phyloP scores from a whole-genome alignment of 192 early-diverging fungal species.

The Mortierella claussenii region DNA sequence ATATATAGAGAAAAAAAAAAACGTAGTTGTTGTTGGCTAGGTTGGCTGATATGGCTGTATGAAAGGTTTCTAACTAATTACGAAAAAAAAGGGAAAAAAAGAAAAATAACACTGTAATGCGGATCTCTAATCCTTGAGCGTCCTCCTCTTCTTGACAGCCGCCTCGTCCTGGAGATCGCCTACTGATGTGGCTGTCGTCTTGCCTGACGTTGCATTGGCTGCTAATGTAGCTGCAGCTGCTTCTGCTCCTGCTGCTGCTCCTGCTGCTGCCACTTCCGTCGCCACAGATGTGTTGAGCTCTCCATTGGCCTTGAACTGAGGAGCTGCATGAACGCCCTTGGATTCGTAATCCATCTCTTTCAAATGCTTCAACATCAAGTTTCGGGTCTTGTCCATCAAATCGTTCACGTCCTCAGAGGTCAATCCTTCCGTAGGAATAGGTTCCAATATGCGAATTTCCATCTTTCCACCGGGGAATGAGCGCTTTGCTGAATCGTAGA shows the following conservation, averaged over 20 bases:
- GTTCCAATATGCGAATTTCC: conserved; percentile 65
- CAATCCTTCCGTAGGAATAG: conserved; percentile 59
- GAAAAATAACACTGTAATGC: not conserved
- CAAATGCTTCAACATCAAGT: conserved; percentile 61
- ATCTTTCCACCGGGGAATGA: conserved; percentile 64
- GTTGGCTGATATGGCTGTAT: too few species aligned
- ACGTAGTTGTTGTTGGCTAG: too few species aligned
- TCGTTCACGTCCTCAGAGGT: conserved; percentile 58
- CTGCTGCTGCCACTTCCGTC: too few species aligned
- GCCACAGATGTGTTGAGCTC: too few species aligned
- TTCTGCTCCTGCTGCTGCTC: too few species aligned
- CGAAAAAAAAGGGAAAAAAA: not conserved
- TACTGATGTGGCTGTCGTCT: conserved; percentile 31
- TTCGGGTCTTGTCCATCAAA: conserved; percentile 56
- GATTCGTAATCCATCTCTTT: conserved; percentile 55
- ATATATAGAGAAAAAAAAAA: too few species aligned
- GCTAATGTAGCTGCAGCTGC: too few species aligned
- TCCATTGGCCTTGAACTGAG: not conserved
- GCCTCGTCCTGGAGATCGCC: conserved; percentile 19
- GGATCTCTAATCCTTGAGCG: conserved; percentile 28
- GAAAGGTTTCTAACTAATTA: too few species aligned
- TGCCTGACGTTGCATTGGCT: conserved; percentile 2
- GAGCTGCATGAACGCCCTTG: not conserved
- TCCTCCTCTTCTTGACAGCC: conserved; percentile 49
- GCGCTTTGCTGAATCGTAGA: conserved; percentile 65